Evolutionary conservation across 2,329 filamentous ascomycete species (phyloP).

Genomic region (Metarhizium guizhouense): DNA sequence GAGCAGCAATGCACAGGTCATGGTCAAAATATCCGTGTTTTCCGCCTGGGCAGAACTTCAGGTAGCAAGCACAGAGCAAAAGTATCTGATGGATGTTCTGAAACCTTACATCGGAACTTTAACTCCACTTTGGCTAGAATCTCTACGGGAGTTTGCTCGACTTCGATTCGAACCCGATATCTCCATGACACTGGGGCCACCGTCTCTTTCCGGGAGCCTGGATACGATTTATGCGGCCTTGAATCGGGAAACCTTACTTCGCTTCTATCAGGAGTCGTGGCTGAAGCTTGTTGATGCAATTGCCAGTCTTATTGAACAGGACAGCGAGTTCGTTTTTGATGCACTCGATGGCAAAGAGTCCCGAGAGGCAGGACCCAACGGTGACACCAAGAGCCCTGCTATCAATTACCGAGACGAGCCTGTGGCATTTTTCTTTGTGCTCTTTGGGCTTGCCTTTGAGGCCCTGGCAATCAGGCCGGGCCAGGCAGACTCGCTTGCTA

Average conservation of each 20-base stretch:
- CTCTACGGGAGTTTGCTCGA: constrained; percentile 85
- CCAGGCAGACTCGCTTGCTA: constrained; percentile 44
- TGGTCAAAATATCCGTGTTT: constrained; percentile 97
- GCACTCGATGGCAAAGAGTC: constrained; percentile 79
- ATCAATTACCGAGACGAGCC: constrained; percentile 98
- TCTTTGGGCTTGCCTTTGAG: constrained; percentile 95
- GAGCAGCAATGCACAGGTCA: constrained; percentile 92
- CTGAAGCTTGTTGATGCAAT: constrained; percentile 95
- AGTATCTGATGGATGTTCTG: constrained; percentile 79
- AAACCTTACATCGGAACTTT: constrained; percentile 83
- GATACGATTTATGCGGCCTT: constrained; percentile 92
- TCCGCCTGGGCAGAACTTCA: constrained; percentile 96
- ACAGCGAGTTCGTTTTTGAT: constrained; percentile 96
- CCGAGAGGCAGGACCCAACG: constrained; percentile 36
- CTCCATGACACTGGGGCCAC: constrained; percentile 77
- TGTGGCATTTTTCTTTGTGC: constrained; percentile 96
- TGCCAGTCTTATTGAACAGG: constrained; percentile 91
- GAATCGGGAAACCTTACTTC: constrained; percentile 85
- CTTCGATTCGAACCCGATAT: constrained; percentile 95
- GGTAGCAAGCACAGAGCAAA: constrained; percentile 86
- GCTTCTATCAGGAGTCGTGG: constrained; percentile 97
- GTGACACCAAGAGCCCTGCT: constrained; percentile 55
- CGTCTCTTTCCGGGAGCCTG: constrained; percentile 72
- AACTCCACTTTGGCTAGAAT: constrained; percentile 89
- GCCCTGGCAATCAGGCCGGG: constrained; percentile 74